Base-by-base conservation (phyloP, 73 alveolate species). In the Paramecium tetraurelia region DNA sequence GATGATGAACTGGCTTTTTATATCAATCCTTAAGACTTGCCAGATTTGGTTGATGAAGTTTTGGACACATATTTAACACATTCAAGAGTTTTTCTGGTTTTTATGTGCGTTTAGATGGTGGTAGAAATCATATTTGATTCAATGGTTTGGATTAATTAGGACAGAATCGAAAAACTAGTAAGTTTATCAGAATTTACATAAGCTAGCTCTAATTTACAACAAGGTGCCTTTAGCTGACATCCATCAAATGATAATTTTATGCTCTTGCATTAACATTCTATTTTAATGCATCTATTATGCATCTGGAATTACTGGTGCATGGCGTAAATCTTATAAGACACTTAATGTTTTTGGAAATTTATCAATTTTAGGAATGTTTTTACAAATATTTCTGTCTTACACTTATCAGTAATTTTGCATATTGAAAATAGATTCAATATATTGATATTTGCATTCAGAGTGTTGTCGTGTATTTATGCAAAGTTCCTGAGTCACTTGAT, bases 11-110 rank as follows among this genome's bases (percentile, higher is more conserved):
- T 80, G 7, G 90, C 90, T n/a, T 80, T 80, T 46, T 80, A 31
- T 22, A 80, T 80, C 43, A 80, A 80, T 10, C 90, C 90, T 1
- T 18, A 40, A 31, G 90, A 80, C 57, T 80, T 80, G 18, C 90
- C 90, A 12, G 90, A 80, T n/a, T 80, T 80, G 24, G 90, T 80
- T 43, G 90, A 80, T 35, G 90, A 80, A 44, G 90, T 80, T 43
- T 20, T 80, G 12, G 90, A 80, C 70, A 80, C 90, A 12, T 80
- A 80, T 35, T 24, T 80, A 41, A 80, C 90, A 12, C 90, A 80
- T 80, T 44, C 76, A 22, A 80, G 75, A 46, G 90, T 80, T 7
- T 80, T 80, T 46, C 70, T 80, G 76, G 75, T 46, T 9, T 80
- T 80, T 80, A 33, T 80, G 43, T 20, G 46, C 14, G 57, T 80